Base-by-base conservation (phyloP, 1,284 basidiomycete genomes). In the Gomphus bonarii region DNA sequence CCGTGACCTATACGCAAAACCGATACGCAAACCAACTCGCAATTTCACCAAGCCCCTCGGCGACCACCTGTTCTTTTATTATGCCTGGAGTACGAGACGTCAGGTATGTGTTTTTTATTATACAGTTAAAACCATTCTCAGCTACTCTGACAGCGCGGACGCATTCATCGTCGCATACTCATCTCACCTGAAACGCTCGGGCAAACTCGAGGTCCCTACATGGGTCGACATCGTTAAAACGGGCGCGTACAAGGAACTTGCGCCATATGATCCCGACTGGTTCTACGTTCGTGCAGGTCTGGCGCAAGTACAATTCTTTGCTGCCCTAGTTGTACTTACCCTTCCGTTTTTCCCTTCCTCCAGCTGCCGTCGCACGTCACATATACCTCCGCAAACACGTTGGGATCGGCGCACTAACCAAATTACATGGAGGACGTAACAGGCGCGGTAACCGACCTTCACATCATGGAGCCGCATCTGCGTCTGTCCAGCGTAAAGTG, bases 181-280 rank as follows among this genome's bases (percentile, higher is more conserved):
- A 66, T 89, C 88, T 68, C 94, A 95, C 77, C 80, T 95, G 69
- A 95, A 95, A 79, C 87, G 93, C 67, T 93, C 93, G 62, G 92
- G 93, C 73, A 95, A 95, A 80, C 88, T 97, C 68, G 95, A 99
- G 79, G 91, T 99, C 65, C 95, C 95, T 67, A 89, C 85, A 74
- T 99, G 97, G 97, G 95, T 94, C 61, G 95, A 99, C 76, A 82
- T 97, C 68, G 95, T 99, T 74, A 99, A 99, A 82, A 99, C 95
- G 61, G 97, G 93, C 70, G 76, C 89, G 62, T 95, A 81, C 83
- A 99, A 98, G 79, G 95, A 99, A 79, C 91, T 95, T 63, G 95
- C 95, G 57, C 95, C 95, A 59, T 98, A 98, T 77, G 94, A 99
- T 76, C 91, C 92, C 55, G 97, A 99, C 76, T 99, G 95, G 95